These are phyloP conservation scores for Amauroascus niger DNA, from an alignment of 2,329 filamentous ascomycete species.

Conservation along the genomic window DNA sequence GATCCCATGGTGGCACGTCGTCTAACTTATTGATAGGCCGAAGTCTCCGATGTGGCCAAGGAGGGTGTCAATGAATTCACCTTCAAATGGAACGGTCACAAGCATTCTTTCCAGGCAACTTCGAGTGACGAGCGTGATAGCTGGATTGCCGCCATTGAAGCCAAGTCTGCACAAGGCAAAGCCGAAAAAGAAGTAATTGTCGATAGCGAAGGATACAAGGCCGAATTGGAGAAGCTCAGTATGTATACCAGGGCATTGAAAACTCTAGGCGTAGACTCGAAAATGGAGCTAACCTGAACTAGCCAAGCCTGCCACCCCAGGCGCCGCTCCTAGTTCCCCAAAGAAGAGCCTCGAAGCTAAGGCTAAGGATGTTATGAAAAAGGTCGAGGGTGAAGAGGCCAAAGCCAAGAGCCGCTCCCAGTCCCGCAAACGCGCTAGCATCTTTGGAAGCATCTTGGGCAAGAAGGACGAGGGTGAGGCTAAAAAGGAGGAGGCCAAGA, in stretches of 20 bases:
- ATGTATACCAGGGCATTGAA: constrained; percentile 26
- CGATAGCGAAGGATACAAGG: constrained; percentile 81
- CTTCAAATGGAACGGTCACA: constrained; percentile 75
- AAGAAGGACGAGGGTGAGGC: constrained; percentile 50
- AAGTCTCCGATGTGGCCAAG: constrained; percentile 61
- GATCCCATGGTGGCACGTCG: constrained; percentile 1
- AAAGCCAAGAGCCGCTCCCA: constrained; percentile 48
- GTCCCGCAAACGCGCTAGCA: constrained; percentile 51
- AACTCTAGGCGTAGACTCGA: background rate
- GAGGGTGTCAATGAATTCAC: constrained; percentile 73
- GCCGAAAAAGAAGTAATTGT: constrained; percentile 62
- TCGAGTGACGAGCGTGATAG: constrained; percentile 71
- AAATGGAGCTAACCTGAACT: constrained; percentile 15
- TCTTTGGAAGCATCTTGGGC: constrained; percentile 49
- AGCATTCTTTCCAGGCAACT: constrained; percentile 85
- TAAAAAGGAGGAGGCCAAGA: constrained; percentile 23
- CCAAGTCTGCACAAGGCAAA: constrained; percentile 76
- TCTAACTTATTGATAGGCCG: constrained; percentile 40
- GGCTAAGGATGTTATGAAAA: constrained; percentile 23
- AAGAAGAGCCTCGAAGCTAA: constrained; percentile 22
- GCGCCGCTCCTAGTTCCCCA: constrained; percentile 20
- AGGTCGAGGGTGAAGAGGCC: constrained; percentile 34
- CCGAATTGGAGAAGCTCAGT: constrained; percentile 62
- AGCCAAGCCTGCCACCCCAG: constrained; percentile 37
- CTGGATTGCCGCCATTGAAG: constrained; percentile 79